These are phyloP conservation scores for Chlorella variabilis DNA, from an alignment of 163 green algal genomes.

Conservation along the genomic window DNA sequence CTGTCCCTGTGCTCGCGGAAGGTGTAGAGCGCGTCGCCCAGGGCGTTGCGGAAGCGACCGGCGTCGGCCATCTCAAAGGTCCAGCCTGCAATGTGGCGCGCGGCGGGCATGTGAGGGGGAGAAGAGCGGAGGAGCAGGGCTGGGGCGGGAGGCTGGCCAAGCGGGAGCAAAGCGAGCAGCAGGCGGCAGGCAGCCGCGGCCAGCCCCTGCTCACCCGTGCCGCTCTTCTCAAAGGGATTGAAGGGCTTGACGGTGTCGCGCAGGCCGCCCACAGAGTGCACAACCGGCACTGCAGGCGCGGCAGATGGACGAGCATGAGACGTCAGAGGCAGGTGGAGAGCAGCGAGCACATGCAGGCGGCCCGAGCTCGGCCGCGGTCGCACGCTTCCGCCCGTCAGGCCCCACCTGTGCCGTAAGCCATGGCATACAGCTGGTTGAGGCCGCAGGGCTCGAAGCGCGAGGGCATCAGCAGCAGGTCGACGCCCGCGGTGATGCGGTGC, in stretches of 20 bases:
- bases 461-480: conserved; percentile 95
- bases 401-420: conserved; percentile 76
- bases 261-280: conserved; percentile 91
- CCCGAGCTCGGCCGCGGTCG: too few species aligned
- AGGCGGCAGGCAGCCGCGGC: too few species aligned
- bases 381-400: too few species aligned
- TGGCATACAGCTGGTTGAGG: conserved; percentile 89
- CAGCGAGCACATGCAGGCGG: too few species aligned
- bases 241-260: conserved; percentile 91
- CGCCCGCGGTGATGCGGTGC: conserved; percentile 91
- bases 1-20: conserved; percentile 78
- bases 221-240: conserved; percentile 81
- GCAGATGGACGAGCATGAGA: neutral
- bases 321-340: neutral
- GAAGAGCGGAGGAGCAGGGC: neutral
- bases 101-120: neutral
- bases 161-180: neutral
- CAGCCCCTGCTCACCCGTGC: conserved; percentile 46
- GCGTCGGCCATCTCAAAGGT: conserved; percentile 85
- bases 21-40: conserved; percentile 83
- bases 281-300: conserved; percentile 59
- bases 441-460: conserved; percentile 80
- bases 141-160: too few species aligned
- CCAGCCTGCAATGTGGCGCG: conserved; percentile 68
- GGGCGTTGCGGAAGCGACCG: conserved; percentile 70